Evolutionary conservation across 495 filamentous ascomycete genomes (phyloP), one percentile per base, ranked within the genome.

Genomic region (Pseudoneurospora amorphoporcata): DNA sequence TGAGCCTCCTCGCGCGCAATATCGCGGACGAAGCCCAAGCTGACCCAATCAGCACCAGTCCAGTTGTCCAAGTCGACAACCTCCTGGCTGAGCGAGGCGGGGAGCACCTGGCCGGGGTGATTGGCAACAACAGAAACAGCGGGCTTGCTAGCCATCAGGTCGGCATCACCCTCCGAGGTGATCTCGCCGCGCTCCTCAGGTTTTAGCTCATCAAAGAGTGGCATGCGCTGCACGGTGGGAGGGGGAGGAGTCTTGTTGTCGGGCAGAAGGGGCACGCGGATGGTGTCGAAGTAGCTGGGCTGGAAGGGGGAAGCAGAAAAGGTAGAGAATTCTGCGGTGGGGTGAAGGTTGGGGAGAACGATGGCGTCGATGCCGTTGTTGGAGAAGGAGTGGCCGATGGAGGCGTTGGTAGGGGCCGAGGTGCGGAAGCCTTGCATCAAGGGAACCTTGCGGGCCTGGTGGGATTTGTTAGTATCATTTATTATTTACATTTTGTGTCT

Each of bases 381-480:
- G 29, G 29, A 65, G 32, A 65, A 65, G 29, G 53, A 65, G 7
- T 35, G 29, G 71, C 76, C 70, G 23, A 74, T 69, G 14, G 72
- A 61, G 9, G 79, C 68, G 38, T 79, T 75, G 35, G 72, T 72
- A 4, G 83, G 76, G 8, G 82, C 78, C n/a, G 80, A 83, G 47
- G 81, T 82, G 74, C 76, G 79, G 76, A 86, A 86, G 76, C 82
- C 84, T 75, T 86, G 84, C 84, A 86, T 86, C 71, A 86, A 75
- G 72, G 82, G 84, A 75, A 83, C 72, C 4, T 72, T 80, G 9
- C 23, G 32, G 76, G 77, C 45, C 75, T 76, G 9, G 81, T 76
- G 45, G 75, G 78, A 17, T 4, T 76, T 73, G 2, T 74, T 74
- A 35, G 79, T 80, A 8, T 79, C 81, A 70, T 77, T 80, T 80